These are phyloP conservation scores for Rosa lucieae DNA, from an alignment of 306 rosid species.

Conservation along the genomic window DNA sequence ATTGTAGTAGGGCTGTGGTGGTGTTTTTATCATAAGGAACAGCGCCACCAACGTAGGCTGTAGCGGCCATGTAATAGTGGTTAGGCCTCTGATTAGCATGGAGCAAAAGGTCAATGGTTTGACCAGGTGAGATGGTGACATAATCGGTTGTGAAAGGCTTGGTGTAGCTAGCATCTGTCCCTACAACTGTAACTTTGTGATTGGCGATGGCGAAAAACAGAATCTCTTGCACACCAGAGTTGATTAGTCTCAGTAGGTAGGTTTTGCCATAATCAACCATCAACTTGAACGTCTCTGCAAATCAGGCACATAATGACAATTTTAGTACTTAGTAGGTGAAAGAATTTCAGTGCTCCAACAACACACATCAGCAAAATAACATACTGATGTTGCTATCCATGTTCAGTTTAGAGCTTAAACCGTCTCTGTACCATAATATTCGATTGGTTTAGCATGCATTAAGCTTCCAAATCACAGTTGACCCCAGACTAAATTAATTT, in stretches of 20 bases:
- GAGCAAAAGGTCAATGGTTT: conserved; percentile 30
- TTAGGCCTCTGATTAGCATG: conserved; percentile 18
- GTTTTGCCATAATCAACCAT: conserved; percentile 26
- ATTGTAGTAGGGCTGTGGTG: conserved; percentile 28
- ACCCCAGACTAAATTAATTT: neutral
- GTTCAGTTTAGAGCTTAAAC: neutral
- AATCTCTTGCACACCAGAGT: conserved; percentile 7
- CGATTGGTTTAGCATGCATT: no score
- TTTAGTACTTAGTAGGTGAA: neutral
- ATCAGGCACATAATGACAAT: no score
- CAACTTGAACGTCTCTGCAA: conserved; percentile 17
- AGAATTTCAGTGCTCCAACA: neutral
- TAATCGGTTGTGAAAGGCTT: conserved; percentile 29
- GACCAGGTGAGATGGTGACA: conserved; percentile 29
- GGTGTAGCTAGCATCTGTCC: conserved; percentile 32
- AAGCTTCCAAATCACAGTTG: no score
- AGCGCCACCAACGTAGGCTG: neutral
- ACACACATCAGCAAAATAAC: neutral
- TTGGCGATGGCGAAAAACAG: conserved; percentile 26
- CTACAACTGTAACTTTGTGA: conserved; percentile 31
- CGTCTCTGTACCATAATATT: no score
- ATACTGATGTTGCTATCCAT: neutral
- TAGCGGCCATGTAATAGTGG: conserved; percentile 31
- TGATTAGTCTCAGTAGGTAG: conserved; percentile 31
- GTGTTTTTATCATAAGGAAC: conserved; percentile 15